These are phyloP conservation scores for Russula sp. DNA, from an alignment of 768 basidiomycete genomes.

Conservation along the genomic window DNA sequence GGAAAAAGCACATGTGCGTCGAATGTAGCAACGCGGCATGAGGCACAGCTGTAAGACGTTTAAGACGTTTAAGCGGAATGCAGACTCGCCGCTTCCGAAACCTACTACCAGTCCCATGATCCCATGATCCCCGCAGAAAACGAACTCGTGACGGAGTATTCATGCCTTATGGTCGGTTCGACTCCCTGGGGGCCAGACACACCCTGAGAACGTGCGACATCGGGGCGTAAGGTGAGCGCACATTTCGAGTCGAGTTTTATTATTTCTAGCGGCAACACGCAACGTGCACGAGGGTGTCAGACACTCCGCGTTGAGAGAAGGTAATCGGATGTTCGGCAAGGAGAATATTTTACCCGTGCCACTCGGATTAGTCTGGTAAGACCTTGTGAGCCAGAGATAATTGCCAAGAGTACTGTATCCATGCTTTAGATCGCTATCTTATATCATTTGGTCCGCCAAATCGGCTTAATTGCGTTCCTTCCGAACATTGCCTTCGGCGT, in stretches of 20 bases:
- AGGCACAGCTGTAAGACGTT: too few species aligned
- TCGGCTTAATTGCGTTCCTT: not conserved
- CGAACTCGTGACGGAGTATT: too few species aligned
- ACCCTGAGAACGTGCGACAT: not conserved
- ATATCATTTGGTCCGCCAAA: not conserved
- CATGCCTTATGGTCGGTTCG: not conserved
- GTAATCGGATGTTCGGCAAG: not conserved
- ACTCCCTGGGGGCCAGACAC: not conserved
- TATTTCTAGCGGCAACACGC: not conserved
- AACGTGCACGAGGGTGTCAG: too few species aligned
- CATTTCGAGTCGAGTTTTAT: not conserved
- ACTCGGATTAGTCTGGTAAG: not conserved
- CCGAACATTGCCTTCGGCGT: not conserved
- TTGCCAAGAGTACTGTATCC: not conserved
- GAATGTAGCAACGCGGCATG: too few species aligned
- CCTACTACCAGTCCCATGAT: not conserved
- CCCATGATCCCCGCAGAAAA: too few species aligned
- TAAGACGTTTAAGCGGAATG: not conserved
- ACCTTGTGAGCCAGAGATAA: not conserved
- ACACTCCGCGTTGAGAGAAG: not conserved
- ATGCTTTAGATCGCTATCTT: not conserved
- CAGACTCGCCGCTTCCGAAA: not conserved
- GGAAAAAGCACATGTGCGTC: not conserved
- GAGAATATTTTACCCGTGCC: not conserved
- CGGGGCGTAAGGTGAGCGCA: not conserved